Percentiles rank a stretch among this genome's conserved stretches.
These are phyloP conservation scores for Cutaneotrichosporon sp. DNA, from an alignment of 1,284 basidiomycete species.

Conservation along the genomic window DNA sequence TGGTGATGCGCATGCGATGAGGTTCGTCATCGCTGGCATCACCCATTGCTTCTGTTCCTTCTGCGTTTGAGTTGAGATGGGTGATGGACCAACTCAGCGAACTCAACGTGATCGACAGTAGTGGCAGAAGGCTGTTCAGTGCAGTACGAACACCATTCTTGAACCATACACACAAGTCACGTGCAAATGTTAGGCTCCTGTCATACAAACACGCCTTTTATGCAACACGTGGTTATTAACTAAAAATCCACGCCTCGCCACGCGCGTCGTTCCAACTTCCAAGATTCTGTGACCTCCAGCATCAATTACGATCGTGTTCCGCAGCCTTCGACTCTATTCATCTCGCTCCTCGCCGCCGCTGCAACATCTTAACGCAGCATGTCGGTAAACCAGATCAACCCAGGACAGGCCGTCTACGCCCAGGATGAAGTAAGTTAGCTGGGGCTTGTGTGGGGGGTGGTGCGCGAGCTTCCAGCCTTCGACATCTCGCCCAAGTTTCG, in stretches of 20 bases:
- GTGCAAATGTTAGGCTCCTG: neutral
- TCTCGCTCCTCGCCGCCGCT: neutral
- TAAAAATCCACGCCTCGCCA: neutral
- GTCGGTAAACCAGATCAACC: slow-evolving; percentile 46
- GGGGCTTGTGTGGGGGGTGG: too few relatives aligned
- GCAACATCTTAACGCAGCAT: slow-evolving; percentile 20
- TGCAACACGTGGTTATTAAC: neutral
- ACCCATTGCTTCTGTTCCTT: neutral
- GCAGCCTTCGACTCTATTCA: slow-evolving; percentile 12
- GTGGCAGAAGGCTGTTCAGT: too few relatives aligned
- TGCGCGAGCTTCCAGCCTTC: too few relatives aligned
- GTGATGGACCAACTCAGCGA: too few relatives aligned
- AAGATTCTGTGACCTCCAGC: neutral
- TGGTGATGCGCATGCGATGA: slow-evolving; percentile 57
- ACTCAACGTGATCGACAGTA: too few relatives aligned
- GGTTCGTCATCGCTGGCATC: neutral
- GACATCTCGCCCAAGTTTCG: neutral
- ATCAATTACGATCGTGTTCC: slow-evolving; percentile 2
- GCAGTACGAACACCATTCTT: neutral
- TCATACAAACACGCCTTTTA: too few relatives aligned
- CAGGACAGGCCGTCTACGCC: slow-evolving; percentile 68
- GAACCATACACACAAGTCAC: neutral
- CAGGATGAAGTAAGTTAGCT: slow-evolving; percentile 76
- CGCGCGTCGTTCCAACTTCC: slow-evolving; percentile 7
- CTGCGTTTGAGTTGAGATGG: too few relatives aligned